Evolutionary conservation across 345 rosid genomes (phyloP).

Genomic region (Euphorbia pulcherrima): DNA sequence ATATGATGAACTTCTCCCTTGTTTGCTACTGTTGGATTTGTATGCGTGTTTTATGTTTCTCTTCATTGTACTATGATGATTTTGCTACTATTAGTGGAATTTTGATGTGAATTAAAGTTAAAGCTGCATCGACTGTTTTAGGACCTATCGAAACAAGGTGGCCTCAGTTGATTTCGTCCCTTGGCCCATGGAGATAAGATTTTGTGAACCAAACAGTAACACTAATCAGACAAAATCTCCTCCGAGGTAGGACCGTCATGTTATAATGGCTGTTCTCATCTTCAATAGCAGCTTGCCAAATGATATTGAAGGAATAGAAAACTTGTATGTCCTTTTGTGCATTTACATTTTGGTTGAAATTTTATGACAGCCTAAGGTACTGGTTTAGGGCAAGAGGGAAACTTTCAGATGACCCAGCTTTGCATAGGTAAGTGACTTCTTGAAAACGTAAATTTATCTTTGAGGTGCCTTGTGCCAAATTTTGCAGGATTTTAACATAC

Average conservation of each 20-base stretch:
- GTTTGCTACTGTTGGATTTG: slow-evolving; percentile 1
- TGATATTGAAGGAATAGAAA: not conserved
- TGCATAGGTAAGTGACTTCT: slow-evolving; percentile 63
- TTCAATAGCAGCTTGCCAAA: not conserved
- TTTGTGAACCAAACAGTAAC: slow-evolving; percentile 67
- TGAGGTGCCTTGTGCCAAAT: not conserved
- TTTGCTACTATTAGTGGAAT: not conserved
- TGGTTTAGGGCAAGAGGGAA: slow-evolving; percentile 97
- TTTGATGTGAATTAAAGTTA: not conserved
- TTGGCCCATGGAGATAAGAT: slow-evolving; percentile 95
- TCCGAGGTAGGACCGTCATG: slow-evolving; percentile 53
- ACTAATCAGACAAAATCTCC: slow-evolving; percentile 81
- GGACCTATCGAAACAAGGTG: slow-evolving; percentile 86
- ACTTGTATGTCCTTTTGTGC: not conserved
- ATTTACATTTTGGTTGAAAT: not conserved
- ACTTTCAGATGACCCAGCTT: slow-evolving; percentile 91
- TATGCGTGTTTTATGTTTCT: not conserved
- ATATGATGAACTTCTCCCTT: not conserved
- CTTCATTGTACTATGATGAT: not conserved
- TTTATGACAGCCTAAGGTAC: slow-evolving; percentile 59
- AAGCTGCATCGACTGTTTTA: slow-evolving; percentile 35
- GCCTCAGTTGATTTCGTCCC: slow-evolving; percentile 61
- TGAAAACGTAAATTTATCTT: not conserved
- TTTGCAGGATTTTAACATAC: not conserved
- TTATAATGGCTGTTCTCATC: slow-evolving; percentile 11